Base-by-base conservation (phyloP, 768 basidiomycete species). In the Boletus rubescentipes region DNA sequence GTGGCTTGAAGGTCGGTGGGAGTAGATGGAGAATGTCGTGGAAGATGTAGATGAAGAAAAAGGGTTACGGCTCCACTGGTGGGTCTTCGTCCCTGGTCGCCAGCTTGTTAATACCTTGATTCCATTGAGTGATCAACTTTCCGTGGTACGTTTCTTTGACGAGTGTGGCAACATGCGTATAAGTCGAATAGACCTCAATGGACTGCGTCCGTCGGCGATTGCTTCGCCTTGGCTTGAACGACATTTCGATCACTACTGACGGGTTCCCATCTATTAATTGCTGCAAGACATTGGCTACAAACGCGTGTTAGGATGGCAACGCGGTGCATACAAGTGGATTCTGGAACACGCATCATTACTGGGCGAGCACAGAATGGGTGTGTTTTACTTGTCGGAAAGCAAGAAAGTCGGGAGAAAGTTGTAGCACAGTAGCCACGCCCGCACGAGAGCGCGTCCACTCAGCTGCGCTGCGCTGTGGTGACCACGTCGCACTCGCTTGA, bases 371-470 rank as follows among this genome's bases (percentile, higher is more conserved):
- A 97, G 74, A 37, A 98, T 87, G 34, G 76, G 76, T 18, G 98
- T 73, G 64, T 82, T 89, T 49, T 86, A 77, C 63, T 87, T 87
- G 53, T 86, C 80, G 64, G 98, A 89, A 18, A 98, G 75, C 53
- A 95, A 79, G 29, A 98, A 77, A 0, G 95, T 98, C 0, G 93
- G 92, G 3, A 97, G 97, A 66, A 98, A 98, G 71, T 99, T 97
- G 71, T 94, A 98, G 14, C 95, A 96, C 37, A 98, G 81, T 16
- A 99, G 78, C 91, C 94, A 97, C 66, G 94, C 95, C 96, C 97
- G 60, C 23, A 51, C 36, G 44, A 26, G 47, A 40, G 45, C 12
- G 43, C 3, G 35, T 46, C 45, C 46, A 46, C 49, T 61, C 46
- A 51, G 26, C 47, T 20, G 40, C 39, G 2, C 32, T 16, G 21